Evolutionary conservation across 768 basidiomycete species (phyloP), one percentile per base, ranked within the genome.

Genomic region (Lactarius akahatsu): DNA sequence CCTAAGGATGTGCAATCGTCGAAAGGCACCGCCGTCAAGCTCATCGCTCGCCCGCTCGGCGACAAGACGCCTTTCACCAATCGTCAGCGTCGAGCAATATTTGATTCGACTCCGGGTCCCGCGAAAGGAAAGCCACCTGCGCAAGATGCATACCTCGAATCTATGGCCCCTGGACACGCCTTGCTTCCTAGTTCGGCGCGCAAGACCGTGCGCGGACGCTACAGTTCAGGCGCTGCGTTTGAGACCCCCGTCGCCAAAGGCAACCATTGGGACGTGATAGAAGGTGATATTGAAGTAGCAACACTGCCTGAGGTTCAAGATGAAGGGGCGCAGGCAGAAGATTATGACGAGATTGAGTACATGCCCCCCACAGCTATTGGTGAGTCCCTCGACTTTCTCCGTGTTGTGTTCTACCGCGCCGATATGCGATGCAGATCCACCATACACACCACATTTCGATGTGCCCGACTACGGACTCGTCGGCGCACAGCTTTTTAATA

Each of bases 1-100:
- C 58, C 57, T 8, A 61, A 45, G 36, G 67, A 56, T 28, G 36
- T 38, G 20, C 61, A 65, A 34, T 30, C 40, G 13, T 54, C 47
- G 58, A 80, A 78, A 64, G 73, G 69, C 8, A 32, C 50, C 23
- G 32, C 69, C 2, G 30, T 52, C n/a, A 55, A 28, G 34, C 64
- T 69, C 16, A 57, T 69, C 38, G 71, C 75, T 7, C 83, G 85
- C 15, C 87, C 88, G 1, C 78, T 92, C 9, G 80, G 80, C 30
- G 90, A 92, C 77, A 91, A 89, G 76, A 92, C 90, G 1, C 90
- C 90, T 1, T 87, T 87, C 70, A 85, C 86, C 3, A 92, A 91
- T 73, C 86, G 89, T 67, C 77, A 78, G 61, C 80, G 76, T 28
- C 79, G 77, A 4, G 59, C 64, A 4, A n/a, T 59, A 36, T 38